Percentiles rank a stretch among this genome's conserved stretches.
Evolutionary conservation across 2,329 filamentous ascomycete genomes (phyloP).

Genomic region (Scedosporium boydii): DNA sequence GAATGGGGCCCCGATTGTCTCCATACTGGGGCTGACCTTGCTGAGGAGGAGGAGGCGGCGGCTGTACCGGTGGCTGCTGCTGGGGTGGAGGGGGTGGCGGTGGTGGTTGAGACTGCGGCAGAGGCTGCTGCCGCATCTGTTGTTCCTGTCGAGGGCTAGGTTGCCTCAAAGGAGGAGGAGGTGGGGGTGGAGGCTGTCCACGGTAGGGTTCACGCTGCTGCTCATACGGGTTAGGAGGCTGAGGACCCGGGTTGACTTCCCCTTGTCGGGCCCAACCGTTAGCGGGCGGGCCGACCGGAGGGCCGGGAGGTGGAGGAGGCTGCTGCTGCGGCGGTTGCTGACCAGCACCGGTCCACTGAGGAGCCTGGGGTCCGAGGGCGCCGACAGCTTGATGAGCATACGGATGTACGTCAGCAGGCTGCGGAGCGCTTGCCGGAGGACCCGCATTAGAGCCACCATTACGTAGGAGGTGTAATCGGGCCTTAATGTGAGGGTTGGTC

Average conservation of each 20-base stretch:
- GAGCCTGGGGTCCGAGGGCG: conserved; percentile 73
- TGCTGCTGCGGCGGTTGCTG: conserved; percentile 38
- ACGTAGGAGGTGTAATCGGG: conserved; percentile 79
- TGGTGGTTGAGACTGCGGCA: conserved; percentile 35
- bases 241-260: conserved; percentile 67
- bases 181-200: conserved; percentile 55
- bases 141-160: conserved; percentile 69
- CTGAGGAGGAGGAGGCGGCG: conserved; percentile 49
- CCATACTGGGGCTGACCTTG: background rate
- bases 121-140: conserved; percentile 51
- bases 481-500: conserved; percentile 90
- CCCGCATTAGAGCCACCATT: conserved; percentile 67
- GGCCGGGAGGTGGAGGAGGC: conserved; percentile 16
- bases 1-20: conserved; percentile 19
- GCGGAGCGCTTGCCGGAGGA: conserved; percentile 66
- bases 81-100: conserved; percentile 8
- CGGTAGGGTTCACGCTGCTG: conserved; percentile 60
- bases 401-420: conserved; percentile 91
- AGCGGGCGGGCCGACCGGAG: conserved; percentile 43
- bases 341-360: conserved; percentile 79
- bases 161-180: conserved; percentile 50
- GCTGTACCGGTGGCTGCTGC: conserved; percentile 29
- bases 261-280: conserved; percentile 55
- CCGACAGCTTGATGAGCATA: conserved; percentile 82
- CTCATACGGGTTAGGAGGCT: conserved; percentile 75